These are phyloP conservation scores for Cokeromyces recurvatus DNA, from an alignment of 371 early-diverging fungal species.

Conservation along the genomic window DNA sequence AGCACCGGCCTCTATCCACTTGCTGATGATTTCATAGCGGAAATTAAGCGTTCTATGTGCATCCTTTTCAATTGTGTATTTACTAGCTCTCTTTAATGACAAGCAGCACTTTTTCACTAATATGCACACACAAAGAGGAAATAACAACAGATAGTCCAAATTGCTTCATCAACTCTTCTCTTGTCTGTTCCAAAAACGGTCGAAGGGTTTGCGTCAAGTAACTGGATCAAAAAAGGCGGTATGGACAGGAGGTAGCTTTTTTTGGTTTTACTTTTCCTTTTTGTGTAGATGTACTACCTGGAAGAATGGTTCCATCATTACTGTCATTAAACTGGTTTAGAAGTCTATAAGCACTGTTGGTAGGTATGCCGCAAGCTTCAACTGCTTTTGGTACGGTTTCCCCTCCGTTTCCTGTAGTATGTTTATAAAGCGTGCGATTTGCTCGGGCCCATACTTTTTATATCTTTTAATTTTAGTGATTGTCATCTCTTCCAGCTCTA, in stretches of 20 bases:
- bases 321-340: conserved; percentile 8
- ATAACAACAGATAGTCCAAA: conserved; percentile 8
- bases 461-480: not conserved
- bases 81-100: conserved; percentile 9
- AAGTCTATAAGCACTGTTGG: conserved; percentile 8
- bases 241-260: not conserved
- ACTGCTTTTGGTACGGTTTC: conserved; percentile 13
- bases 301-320: conserved; percentile 3
- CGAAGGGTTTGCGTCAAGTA: conserved; percentile 10
- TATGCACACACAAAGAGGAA: conserved; percentile 10
- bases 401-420: conserved; percentile 11
- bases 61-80: conserved; percentile 4
- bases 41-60: not conserved
- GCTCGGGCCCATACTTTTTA: not conserved
- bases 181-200: conserved; percentile 10
- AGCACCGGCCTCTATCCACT: not conserved
- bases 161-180: conserved; percentile 1
- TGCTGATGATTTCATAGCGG: not conserved
- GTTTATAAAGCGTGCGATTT: conserved; percentile 2
- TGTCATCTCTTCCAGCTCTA: not conserved
- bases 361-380: conserved; percentile 8
- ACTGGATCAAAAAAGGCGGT: conserved; percentile 10
- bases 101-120: conserved; percentile 4
- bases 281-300: no score
- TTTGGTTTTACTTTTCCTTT: no score